Base-by-base conservation (phyloP, 2,329 filamentous ascomycete genomes). In the Aspergillus fructus region DNA sequence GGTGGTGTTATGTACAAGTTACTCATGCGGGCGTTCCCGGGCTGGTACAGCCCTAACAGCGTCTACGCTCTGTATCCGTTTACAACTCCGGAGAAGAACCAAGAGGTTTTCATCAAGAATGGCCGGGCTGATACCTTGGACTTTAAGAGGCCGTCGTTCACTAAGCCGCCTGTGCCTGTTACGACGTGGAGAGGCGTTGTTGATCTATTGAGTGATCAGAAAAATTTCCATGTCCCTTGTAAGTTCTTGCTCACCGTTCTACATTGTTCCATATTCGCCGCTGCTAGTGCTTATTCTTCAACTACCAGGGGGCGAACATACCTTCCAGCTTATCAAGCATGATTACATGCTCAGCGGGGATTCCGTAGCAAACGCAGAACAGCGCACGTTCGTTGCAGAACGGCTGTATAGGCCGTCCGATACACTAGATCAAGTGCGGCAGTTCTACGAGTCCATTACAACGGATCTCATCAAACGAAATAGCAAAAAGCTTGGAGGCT, bases 1-100 rank as follows among this genome's bases (percentile, higher is more conserved):
- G 79, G 79, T 43, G 78, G 78, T 47, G 76, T 80, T 51, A 75
- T 82, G 62, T 82, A 82, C 68, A 81, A 80, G 63, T 72, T 82
- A 9, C 75, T 80, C 57, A 71, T 81, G 58, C 73, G 79, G 51
- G 78, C 79, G 2, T 74, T 83, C 58, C 81, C 81, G 2, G 76
- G 79, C 52, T 77, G 76, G 66, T 81, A 78, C 65, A 69, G 74
- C n/a, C 74, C 74, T 0, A 74, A 79, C 56, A 81, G 77, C 1
- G 71, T 82, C 46, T 82, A 81, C 54, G 78, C 76, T 2, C 78
- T 81, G 61, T 81, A 77, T 59, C 79, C 79, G 1, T 65, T 82
- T 60, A 79, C 79, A 5, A 70, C 79, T 4, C 79, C 79, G 1
- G 66, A 71, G 15, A 77, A 79, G 61, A 81, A 79, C 66, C 64